These are phyloP conservation scores for Paxillus rubicundulus DNA, from an alignment of 768 basidiomycete species.

Conservation along the genomic window DNA sequence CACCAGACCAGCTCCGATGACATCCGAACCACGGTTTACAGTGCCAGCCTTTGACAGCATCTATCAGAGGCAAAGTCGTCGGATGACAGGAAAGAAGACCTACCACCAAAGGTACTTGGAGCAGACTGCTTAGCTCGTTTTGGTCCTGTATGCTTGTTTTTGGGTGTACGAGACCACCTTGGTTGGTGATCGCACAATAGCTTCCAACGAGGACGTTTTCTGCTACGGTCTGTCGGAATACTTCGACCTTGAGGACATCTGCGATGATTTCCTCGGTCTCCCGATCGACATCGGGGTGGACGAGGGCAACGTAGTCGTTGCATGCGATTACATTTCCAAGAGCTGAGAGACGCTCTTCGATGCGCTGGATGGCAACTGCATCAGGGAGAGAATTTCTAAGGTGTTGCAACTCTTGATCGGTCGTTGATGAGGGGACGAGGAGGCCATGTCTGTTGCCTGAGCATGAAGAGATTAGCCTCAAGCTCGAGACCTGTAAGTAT, in stretches of 20 bases:
- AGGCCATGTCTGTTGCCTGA: constrained; percentile 95
- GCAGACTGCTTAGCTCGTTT: constrained; percentile 90
- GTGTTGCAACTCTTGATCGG: constrained; percentile 98
- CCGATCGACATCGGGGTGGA: constrained; percentile 96
- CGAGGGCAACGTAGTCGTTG: constrained; percentile 98
- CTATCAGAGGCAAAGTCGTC: background rate
- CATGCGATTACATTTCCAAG: constrained; percentile 98
- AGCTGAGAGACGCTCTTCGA: constrained; percentile 95
- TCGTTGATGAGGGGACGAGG: constrained; percentile 92
- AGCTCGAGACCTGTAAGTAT: background rate
- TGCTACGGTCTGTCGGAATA: constrained; percentile 96
- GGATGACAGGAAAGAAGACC: constrained; percentile 31
- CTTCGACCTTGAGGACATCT: constrained; percentile 97
- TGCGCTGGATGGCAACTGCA: constrained; percentile 88
- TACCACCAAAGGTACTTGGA: constrained; percentile 94
- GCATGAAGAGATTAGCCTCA: background rate
- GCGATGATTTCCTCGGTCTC: constrained; percentile 99
- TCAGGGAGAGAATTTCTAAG: constrained; percentile 94
- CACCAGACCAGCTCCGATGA: constrained; percentile 94
- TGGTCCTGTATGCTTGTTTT: constrained; percentile 97
- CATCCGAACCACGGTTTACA: constrained; percentile 97
- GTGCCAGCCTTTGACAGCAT: constrained; percentile 74
- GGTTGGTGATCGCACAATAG: constrained; percentile 93
- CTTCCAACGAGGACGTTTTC: constrained; percentile 96
- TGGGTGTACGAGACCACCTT: constrained; percentile 97